These are phyloP conservation scores for Protostelium mycophagum DNA, from an alignment of 78 protist species.

Conservation along the genomic window DNA sequence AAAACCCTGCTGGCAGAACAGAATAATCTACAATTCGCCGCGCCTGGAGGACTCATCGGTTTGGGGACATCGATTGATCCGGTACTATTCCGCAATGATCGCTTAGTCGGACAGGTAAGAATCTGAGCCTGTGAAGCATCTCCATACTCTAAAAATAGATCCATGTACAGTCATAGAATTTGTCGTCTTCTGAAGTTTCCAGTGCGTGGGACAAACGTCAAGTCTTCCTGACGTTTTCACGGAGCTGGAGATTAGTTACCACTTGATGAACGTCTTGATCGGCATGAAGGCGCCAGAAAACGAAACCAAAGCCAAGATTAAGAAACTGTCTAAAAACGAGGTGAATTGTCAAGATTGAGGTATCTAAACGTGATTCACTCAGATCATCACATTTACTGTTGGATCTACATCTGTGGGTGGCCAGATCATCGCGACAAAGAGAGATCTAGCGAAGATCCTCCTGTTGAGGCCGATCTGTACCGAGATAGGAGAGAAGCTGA, in stretches of 20 bases:
- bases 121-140: no score
- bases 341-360: slow-evolving; percentile 61
- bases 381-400: slow-evolving; percentile 84
- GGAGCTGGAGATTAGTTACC: slow-evolving; percentile 71
- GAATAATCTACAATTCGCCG: slow-evolving; percentile 87
- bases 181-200: no score
- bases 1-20: slow-evolving; percentile 82
- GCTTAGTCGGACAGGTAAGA: no score
- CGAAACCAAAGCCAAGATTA: slow-evolving; percentile 53
- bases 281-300: slow-evolving; percentile 86
- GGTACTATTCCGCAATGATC: slow-evolving; percentile 83
- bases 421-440: slow-evolving; percentile 57
- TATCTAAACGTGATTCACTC: slow-evolving; percentile 1
- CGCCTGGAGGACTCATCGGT: slow-evolving; percentile 99
- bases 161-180: no score
- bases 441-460: slow-evolving; percentile 81
- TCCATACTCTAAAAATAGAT: no score
- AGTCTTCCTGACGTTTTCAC: slow-evolving; percentile 77
- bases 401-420: slow-evolving; percentile 96
- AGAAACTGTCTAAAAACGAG: slow-evolving; percentile 57
- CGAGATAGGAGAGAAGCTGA: slow-evolving; percentile 86
- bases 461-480: slow-evolving; percentile 92
- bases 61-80: slow-evolving; percentile 97
- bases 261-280: slow-evolving; percentile 81
- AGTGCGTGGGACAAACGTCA: slow-evolving; percentile 44